A percentile compares a stretch with the other conserved stretches of the same genome.
Conservation (phyloP, 73 alveolate species). For the Loxodes magnus region DNA sequence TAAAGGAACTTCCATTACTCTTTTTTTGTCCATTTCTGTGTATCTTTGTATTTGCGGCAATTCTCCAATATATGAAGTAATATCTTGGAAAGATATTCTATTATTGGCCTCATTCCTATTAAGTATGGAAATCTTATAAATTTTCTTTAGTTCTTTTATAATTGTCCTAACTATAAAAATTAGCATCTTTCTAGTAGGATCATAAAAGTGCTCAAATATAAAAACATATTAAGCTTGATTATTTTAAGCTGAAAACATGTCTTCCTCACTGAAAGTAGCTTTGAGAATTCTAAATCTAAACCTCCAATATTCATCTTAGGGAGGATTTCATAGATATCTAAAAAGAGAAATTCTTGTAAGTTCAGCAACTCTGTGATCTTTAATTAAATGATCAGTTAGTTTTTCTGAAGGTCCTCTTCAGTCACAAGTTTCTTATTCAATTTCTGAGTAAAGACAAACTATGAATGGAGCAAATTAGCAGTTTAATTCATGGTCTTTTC, state of each 20-base stretch:
- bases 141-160: neutral
- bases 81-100: too few species aligned
- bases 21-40: too few species aligned
- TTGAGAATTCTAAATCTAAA: neutral
- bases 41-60: too few species aligned
- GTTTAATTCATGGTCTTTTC: neutral
- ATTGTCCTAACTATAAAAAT: neutral
- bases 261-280: neutral
- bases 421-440: neutral
- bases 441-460: neutral
- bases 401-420: neutral
- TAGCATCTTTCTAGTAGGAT: neutral
- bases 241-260: too few species aligned
- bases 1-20: too few species aligned
- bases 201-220: neutral
- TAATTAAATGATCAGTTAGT: neutral
- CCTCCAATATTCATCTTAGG: neutral
- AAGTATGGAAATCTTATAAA: neutral
- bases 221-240: neutral
- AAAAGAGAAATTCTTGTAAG: neutral
- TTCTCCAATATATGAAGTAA: too few species aligned
- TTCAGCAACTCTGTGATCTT: slow-evolving; percentile 3
- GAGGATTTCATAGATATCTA: slow-evolving; percentile 5
- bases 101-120: neutral
- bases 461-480: neutral